Evolutionary conservation across 2,329 filamentous ascomycete genomes (phyloP), one percentile per base, ranked within the genome.

Genomic region (Sclerotinia minor): DNA sequence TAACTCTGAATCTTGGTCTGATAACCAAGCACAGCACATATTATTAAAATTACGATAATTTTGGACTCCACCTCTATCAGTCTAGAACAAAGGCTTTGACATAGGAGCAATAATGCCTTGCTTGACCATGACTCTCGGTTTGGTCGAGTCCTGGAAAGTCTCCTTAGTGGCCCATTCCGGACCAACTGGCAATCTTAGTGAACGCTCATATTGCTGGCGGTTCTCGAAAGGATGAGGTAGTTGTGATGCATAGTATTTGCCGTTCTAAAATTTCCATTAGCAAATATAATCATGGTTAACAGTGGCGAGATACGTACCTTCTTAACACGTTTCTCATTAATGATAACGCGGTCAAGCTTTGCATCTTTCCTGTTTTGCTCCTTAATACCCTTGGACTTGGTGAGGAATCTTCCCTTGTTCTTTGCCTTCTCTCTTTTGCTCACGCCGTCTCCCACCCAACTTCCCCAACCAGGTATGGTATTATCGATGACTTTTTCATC

Each of bases 131-230:
- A 98, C 86, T 74, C 92, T 87, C 68, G 95, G 95, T 85, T 94
- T 96, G 69, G 91, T 96, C 70, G 87, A 87, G 74, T 90, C 87
- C 82, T 98, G 94, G 84, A 95, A 95, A 19, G 91, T 92, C 81
- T 92, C 88, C 85, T 97, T 97, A n/a, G 94, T 98, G 73, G 89
- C 88, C 94, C 94, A 99, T 79, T 99, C 94, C 21, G 91, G 92
- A 1, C 95, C 95, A 69, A 98, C 87, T 1, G 95, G 95, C 72
- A 97, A 80, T 54, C 94, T 85, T 68, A 98, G 82, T 71, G 90
- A 91, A 63, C 94, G 84, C 83, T 99, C 95, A 80, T 98, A 98
- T 82, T 97, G 93, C 76, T 91, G 85, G 73, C 85, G 85, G 38
- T 86, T 92, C 83, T 97, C 94, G 79, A 93, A 98, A n/a, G 89